phyloP scores from a whole-genome alignment of 2,329 filamentous ascomycete genomes.

The Claviceps digitariae region DNA sequence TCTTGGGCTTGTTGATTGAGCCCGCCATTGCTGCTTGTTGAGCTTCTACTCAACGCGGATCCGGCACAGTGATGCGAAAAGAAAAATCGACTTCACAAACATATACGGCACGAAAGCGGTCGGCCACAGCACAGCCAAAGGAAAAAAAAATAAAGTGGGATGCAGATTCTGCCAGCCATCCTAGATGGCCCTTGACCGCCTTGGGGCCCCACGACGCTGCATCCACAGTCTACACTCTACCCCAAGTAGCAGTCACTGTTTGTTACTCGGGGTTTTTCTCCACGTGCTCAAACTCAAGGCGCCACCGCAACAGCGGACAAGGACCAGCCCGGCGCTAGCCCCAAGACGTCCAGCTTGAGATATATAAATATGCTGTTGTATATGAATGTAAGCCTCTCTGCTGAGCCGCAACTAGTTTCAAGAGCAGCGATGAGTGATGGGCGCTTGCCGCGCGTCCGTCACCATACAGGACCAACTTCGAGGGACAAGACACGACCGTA shows the following conservation, averaged over 20 bases:
- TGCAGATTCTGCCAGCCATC: slow-evolving; percentile 22
- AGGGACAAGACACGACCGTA: too few species aligned
- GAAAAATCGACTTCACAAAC: neutral
- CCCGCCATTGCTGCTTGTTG: slow-evolving; percentile 30
- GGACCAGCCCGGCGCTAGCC: neutral
- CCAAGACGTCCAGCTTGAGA: neutral
- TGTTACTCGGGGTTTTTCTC: too few species aligned
- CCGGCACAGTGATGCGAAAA: neutral
- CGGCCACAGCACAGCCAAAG: neutral
- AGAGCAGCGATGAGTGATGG: too few species aligned
- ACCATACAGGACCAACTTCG: too few species aligned
- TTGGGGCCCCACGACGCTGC: slow-evolving; percentile 2
- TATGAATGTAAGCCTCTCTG: too few species aligned
- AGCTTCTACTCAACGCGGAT: neutral
- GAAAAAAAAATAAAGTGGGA: slow-evolving; percentile 25
- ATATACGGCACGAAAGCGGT: neutral
- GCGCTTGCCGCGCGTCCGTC: too few species aligned
- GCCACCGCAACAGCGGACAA: neutral
- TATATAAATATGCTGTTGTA: neutral
- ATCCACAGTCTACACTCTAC: neutral
- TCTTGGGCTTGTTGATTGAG: slow-evolving; percentile 41
- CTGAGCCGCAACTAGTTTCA: too few species aligned
- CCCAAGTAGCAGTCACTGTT: too few species aligned
- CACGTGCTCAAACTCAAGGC: neutral
- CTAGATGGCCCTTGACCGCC: slow-evolving; percentile 16